Percentiles rank a stretch among this genome's conserved stretches.
Evolutionary conservation across 306 rosid genomes (phyloP).

Genomic region (Echinosophora koreensis): DNA sequence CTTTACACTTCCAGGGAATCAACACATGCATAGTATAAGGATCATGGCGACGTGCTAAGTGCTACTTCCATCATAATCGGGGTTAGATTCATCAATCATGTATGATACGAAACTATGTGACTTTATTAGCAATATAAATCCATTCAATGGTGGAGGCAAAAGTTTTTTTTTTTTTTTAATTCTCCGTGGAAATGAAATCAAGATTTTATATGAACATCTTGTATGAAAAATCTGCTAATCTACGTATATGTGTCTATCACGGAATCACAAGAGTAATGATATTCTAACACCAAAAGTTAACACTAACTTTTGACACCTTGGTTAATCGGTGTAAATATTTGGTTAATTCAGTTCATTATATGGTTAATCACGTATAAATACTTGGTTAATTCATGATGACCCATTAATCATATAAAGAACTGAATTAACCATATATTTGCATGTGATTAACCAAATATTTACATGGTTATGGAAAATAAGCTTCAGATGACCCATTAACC

Average conservation of each 20-base stretch:
- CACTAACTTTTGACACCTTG: too few relatives aligned
- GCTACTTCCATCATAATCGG: slow-evolving; percentile 6
- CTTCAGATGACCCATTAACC: too few relatives aligned
- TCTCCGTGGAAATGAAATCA: neutral
- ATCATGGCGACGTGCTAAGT: slow-evolving; percentile 20
- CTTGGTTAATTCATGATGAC: too few relatives aligned
- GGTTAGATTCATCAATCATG: slow-evolving; percentile 36
- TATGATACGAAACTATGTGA: slow-evolving; percentile 16
- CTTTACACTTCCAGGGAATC: slow-evolving; percentile 9
- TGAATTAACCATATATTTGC: too few relatives aligned
- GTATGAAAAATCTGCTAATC: neutral
- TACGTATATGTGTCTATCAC: neutral
- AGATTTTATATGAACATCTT: neutral
- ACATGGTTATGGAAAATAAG: too few relatives aligned
- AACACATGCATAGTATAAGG: slow-evolving; percentile 36
- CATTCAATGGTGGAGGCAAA: neutral
- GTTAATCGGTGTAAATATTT: too few relatives aligned
- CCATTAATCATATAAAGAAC: too few relatives aligned
- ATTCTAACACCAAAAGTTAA: too few relatives aligned
- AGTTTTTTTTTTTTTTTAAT: neutral
- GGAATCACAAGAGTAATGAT: too few relatives aligned
- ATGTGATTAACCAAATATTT: too few relatives aligned
- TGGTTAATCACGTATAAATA: too few relatives aligned
- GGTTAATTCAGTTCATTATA: too few relatives aligned
- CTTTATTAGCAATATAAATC: slow-evolving; percentile 36